These are phyloP conservation scores for Pneumocystis sp. DNA, from an alignment of 1,139 yeast genomes.

Conservation along the genomic window DNA sequence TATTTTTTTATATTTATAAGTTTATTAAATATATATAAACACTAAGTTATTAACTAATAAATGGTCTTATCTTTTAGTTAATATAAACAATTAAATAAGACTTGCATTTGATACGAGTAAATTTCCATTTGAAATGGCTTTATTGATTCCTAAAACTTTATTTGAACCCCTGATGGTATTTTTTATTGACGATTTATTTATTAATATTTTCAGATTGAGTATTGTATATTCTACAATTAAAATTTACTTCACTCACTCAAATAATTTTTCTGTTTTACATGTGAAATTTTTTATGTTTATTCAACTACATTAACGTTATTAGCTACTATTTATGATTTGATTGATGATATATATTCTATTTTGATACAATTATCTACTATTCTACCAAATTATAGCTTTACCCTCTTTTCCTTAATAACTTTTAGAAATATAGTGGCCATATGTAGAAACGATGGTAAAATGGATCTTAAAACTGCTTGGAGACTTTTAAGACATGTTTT, in stretches of 20 bases:
- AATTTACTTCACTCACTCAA: conserved; percentile 13
- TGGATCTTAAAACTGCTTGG: background rate
- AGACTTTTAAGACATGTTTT: conserved; percentile 15
- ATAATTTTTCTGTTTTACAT: conserved; percentile 14
- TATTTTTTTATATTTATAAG: background rate
- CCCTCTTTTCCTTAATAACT: background rate
- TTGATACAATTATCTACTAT: background rate
- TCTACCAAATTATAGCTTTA: background rate
- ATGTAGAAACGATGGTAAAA: background rate
- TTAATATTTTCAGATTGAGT: background rate
- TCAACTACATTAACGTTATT: background rate
- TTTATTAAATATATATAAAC: background rate
- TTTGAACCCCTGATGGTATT: background rate
- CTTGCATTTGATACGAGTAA: background rate
- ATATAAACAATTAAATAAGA: background rate
- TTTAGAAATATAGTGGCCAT: background rate
- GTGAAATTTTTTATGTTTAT: conserved; percentile 1
- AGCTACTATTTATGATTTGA: conserved; percentile 14
- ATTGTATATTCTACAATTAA: conserved; percentile 15
- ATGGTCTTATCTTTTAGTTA: background rate
- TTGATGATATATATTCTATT: conserved; percentile 14
- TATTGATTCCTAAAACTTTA: background rate
- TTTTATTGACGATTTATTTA: background rate
- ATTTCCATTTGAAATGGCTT: background rate
- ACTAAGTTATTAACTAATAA: background rate